Evolutionary conservation across 192 early-diverging fungal species (phyloP), one percentile per base, ranked within the genome.

Genomic region (Haplosporangium gracile): DNA sequence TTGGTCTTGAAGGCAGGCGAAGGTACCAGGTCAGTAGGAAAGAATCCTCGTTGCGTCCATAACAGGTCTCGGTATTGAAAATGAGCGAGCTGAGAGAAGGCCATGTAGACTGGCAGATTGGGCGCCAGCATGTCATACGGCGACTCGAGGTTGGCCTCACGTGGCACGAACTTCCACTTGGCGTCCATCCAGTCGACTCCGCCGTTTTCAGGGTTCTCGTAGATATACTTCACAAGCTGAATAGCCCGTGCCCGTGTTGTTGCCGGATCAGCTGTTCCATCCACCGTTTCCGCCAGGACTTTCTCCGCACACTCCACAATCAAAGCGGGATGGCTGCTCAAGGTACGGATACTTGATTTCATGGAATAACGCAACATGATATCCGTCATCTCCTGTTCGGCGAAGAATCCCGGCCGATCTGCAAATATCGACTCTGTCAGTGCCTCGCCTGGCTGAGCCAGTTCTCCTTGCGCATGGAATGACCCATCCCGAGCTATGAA

Each of bases 31-130:
- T 55, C 29, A 2, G 53, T 43, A 34, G 82, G 82, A 38, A 83
- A 83, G 75, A 79, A 79, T 43, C 71, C 72, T 16, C 63, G 63
- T 24, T 70, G 82, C 13, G 82, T 83, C 82, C 82, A 83, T 38
- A n/a, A 6, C 36, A 75, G n/a, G 29, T 83, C 53, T 7, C 24
- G 57, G 22, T 39, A 63, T 0, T 4, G 1, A 16, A 42, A 16
- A 11, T 60, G 4, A 8, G 74, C 11, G 13, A 83, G 20, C 0
- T 70, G 13, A 16, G 72, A 74, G n/a, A 83, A 83, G 10, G 76
- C 42, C 65, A 83, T 51, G 68, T 75, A 78, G 5, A 6, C n/a
- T 13, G 72, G 38, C 0, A 78, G 39, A 15, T 63, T 26, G 1
- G 82, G 82, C 0, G 47, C 65, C 6, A 22, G 2, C 7, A 55